These are phyloP conservation scores for Glebionis coronaria DNA, from an alignment of 129 eudicot genomes.

Conservation along the genomic window DNA sequence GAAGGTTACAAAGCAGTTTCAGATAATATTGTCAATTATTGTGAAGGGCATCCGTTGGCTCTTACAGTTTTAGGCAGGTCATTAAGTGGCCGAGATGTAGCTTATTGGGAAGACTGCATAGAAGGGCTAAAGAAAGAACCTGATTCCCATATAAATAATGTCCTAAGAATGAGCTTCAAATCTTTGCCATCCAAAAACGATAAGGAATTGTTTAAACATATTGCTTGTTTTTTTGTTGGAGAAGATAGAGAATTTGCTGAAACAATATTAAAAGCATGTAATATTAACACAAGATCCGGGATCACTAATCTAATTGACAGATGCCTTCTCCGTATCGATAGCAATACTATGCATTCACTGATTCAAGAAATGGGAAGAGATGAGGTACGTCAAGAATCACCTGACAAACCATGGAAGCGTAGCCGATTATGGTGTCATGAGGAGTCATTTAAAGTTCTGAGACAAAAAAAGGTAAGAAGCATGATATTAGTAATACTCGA, in stretches of 20 bases:
- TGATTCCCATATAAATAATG: background rate
- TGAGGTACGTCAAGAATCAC: conserved; percentile 14
- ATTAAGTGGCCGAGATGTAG: background rate
- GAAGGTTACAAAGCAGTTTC: background rate
- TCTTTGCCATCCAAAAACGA: background rate
- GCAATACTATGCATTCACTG: conserved; percentile 1
- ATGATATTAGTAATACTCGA: background rate
- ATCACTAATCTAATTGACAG: background rate
- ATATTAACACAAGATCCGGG: background rate
- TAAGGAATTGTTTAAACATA: background rate
- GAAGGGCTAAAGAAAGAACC: background rate
- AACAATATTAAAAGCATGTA: conserved; percentile 1
- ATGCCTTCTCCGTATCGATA: background rate
- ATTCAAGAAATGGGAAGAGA: conserved; percentile 21
- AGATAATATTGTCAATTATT: background rate
- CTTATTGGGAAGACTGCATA: background rate
- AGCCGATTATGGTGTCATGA: conserved; percentile 11
- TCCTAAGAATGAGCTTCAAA: background rate
- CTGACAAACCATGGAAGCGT: background rate
- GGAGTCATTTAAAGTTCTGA: conserved; percentile 9
- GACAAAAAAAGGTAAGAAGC: background rate
- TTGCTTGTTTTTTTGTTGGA: conserved; percentile 7
- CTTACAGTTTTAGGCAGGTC: background rate
- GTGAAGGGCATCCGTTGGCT: conserved; percentile 3
- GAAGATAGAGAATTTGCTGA: background rate